Evolutionary conservation across 805 yeast species (phyloP), one percentile per base, ranked within the genome.

Genomic region (Starmerella cellae): DNA sequence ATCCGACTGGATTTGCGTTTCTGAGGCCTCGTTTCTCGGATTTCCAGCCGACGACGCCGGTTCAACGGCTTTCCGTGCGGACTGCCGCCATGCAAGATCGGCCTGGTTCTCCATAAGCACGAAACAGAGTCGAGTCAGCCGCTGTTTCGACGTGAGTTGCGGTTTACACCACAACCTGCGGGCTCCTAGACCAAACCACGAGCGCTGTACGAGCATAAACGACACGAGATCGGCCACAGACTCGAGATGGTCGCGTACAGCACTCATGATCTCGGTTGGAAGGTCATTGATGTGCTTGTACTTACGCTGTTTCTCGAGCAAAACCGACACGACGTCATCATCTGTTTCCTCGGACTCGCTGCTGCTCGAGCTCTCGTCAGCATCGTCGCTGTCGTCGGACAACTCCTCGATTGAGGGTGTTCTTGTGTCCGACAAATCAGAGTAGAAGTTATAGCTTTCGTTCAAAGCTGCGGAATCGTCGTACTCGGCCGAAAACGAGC

Each of bases 111-210:
- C 16, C n/a, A 8, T n/a, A 13, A 38, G 30, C 24, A 30, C 29
- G 13, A 31, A 3, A 23, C 9, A 3, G 19, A 40, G 11, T 5
- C 11, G 17, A 10, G 10, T 3, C 24, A n/a, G 28, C 18, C 3
- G 27, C 13, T 22, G 11, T 13, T 6, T 19, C n/a, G 35, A 21
- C n/a, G 26, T 8, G 19, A 37, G 9, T n/a, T 4, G 10, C 58
- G 77, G 75, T 76, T 36, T 38, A 30, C 24, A 26, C 50, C 97
- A 72, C 57, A 82, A 82, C 93, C 95, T 87, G 24, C 87, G 64
- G 33, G 79, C 68, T 54, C 82, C 94, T 10, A 84, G 75, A 13
- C 82, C 75, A 33, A 85, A 81, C 80, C 94, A 85, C 47, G 76
- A 71, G 53, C 74, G 76, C 61, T 94, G 85, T 6, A 83, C 87